Evolutionary conservation across 164 flowering plant genomes (phyloP).

Genomic region (Sedum album): DNA sequence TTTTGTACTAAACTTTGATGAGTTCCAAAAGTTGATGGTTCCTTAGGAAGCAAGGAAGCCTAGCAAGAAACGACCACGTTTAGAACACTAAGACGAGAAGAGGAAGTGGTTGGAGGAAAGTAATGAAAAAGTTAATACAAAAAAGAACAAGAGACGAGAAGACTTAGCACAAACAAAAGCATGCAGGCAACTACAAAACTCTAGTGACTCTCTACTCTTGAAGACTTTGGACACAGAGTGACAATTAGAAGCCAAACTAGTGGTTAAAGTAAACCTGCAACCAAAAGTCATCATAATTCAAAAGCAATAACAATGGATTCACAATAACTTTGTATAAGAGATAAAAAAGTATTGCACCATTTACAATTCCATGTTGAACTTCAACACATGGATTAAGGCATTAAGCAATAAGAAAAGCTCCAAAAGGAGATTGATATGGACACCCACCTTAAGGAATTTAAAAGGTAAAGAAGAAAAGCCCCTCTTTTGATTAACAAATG

Average conservation of each 20-base stretch:
- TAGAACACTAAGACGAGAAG: neutral
- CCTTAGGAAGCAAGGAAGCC: slow-evolving; percentile 5
- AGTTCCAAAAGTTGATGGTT: slow-evolving; percentile 1
- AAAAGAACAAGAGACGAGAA: neutral
- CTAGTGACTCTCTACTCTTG: no score
- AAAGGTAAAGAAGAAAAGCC: neutral
- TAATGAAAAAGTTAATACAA: neutral
- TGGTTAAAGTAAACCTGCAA: neutral
- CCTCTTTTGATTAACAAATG: neutral
- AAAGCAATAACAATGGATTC: neutral
- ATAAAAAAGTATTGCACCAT: neutral
- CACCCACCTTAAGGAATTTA: neutral
- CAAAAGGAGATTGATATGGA: slow-evolving; percentile 1
- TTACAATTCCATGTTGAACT: neutral
- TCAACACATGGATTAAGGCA: neutral
- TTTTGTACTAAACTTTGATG: neutral
- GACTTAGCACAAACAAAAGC: neutral
- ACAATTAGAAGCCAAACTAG: neutral
- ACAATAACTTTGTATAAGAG: neutral
- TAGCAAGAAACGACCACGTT: neutral
- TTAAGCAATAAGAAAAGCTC: neutral
- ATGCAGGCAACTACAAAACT: no score
- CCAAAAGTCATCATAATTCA: neutral
- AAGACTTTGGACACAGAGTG: no score
- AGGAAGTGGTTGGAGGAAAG: no score